These are phyloP conservation scores for Neopestalotiopsis sp. DNA, from an alignment of 2,329 filamentous ascomycete genomes.

Conservation along the genomic window DNA sequence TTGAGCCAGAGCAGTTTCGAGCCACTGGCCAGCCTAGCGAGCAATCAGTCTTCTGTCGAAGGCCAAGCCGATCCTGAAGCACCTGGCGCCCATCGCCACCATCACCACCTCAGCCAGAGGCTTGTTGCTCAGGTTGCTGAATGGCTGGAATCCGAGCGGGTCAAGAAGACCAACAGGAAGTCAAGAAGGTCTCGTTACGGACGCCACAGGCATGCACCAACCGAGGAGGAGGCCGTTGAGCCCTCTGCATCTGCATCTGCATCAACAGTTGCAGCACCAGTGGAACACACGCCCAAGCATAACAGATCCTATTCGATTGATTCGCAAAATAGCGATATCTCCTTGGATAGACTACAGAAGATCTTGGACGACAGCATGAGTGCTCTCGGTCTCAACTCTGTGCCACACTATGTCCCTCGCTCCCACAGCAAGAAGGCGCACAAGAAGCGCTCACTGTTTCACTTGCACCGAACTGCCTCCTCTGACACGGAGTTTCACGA, in stretches of 20 bases:
- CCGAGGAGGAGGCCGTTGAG: slow-evolving; percentile 30
- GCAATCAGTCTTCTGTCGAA: slow-evolving; percentile 33
- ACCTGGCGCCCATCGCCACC: slow-evolving; percentile 39
- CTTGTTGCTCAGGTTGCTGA: slow-evolving; percentile 77
- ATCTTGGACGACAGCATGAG: slow-evolving; percentile 76
- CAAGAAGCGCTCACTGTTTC: slow-evolving; percentile 38
- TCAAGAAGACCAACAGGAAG: slow-evolving; percentile 65
- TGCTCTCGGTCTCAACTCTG: slow-evolving; percentile 53
- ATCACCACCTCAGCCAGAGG: slow-evolving; percentile 50
- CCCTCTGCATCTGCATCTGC: slow-evolving; percentile 29
- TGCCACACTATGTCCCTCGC: slow-evolving; percentile 50
- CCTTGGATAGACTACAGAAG: slow-evolving; percentile 79
- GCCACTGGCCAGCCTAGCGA: slow-evolving; percentile 30
- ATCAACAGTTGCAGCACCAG: slow-evolving; percentile 15
- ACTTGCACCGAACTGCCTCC: slow-evolving; percentile 59
- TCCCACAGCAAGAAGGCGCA: slow-evolving; percentile 48
- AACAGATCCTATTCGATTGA: slow-evolving; percentile 60
- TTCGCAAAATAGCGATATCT: slow-evolving; percentile 72
- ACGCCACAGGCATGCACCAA: slow-evolving; percentile 46
- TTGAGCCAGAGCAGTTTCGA: slow-evolving; percentile 44
- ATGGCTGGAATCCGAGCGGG: slow-evolving; percentile 84
- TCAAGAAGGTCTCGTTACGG: slow-evolving; percentile 48
- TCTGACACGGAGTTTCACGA: slow-evolving; percentile 89
- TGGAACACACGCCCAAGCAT: slow-evolving; percentile 21
- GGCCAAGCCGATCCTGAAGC: slow-evolving; percentile 32